Conservation (phyloP, 352 stramenopile species). For the Hyaloperonospora arabidopsidis region DNA sequence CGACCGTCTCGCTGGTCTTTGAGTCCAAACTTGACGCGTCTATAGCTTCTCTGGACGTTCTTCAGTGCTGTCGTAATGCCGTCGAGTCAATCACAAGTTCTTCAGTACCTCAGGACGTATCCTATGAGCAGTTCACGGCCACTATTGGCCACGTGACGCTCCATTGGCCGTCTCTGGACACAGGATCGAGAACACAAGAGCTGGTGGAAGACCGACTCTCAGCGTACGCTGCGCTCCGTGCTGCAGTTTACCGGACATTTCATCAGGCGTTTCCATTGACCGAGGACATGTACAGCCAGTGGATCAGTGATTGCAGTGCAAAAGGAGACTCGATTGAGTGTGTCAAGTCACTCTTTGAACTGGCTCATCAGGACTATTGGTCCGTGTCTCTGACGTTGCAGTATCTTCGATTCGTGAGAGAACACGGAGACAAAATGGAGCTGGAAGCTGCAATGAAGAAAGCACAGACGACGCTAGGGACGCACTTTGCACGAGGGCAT, state of each 20-base stretch:
- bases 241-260: conserved; percentile 22
- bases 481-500: conserved; percentile 50
- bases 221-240: conserved; percentile 24
- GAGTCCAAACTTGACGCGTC: neutral
- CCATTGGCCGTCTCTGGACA: conserved; percentile 24
- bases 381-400: conserved; percentile 41
- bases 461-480: conserved; percentile 30
- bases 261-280: conserved; percentile 50
- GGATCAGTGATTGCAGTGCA: conserved; percentile 29
- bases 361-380: conserved; percentile 44
- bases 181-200: neutral
- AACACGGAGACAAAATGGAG: conserved; percentile 18
- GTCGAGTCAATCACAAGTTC: conserved; percentile 10
- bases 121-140: conserved; percentile 34
- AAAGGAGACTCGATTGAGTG: conserved; percentile 3
- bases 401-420: conserved; percentile 32
- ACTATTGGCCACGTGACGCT: conserved; percentile 29
- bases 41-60: conserved; percentile 2
- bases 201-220: conserved; percentile 6
- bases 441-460: conserved; percentile 28
- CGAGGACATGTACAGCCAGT: conserved; percentile 49
- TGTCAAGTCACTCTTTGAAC: conserved; percentile 31
- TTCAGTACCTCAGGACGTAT: conserved; percentile 4
- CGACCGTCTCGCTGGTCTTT: neutral
- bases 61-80: conserved; percentile 20